Conservation (phyloP, 192 early-diverging fungal species). For the Chytriomyces confervae region DNA sequence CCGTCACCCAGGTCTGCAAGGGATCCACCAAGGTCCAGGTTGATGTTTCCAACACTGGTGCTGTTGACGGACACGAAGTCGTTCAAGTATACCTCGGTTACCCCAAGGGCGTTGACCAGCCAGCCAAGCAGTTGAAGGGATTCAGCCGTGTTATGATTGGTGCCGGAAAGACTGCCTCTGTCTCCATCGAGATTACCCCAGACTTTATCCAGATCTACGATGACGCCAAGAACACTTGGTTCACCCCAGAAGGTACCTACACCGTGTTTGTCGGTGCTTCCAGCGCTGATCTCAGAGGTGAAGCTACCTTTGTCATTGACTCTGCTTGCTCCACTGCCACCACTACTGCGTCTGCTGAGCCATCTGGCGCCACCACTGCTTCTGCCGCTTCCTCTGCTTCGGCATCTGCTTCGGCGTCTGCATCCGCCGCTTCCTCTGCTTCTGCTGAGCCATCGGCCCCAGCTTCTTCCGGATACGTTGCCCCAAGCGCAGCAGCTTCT, state of each 20-base stretch:
- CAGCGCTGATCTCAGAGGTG: conserved; percentile 52
- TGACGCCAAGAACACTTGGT: conserved; percentile 43
- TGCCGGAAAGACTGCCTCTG: conserved; percentile 46
- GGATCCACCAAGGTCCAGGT: conserved; percentile 59
- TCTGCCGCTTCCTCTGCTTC: not conserved
- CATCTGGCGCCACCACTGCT: not conserved
- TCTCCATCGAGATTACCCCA: conserved; percentile 47
- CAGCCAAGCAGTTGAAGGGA: conserved; percentile 45
- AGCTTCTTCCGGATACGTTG: too few relatives aligned
- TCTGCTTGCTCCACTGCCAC: not conserved
- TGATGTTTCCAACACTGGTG: conserved; percentile 52
- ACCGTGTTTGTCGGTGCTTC: conserved; percentile 58
- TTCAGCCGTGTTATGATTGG: conserved; percentile 50
- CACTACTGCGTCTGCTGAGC: not conserved
- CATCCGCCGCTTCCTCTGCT: too few relatives aligned
- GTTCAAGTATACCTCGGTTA: conserved; percentile 51
- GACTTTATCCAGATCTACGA: conserved; percentile 55
- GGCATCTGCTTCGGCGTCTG: too few relatives aligned
- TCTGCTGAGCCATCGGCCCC: too few relatives aligned
- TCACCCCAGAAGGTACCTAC: conserved; percentile 53
- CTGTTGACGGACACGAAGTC: conserved; percentile 48
- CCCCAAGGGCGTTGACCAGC: conserved; percentile 37
- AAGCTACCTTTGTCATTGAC: not conserved
- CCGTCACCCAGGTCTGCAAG: not conserved
- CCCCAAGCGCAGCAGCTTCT: too few relatives aligned